A percentile compares a stretch with the other conserved stretches of the same genome.
These are phyloP conservation scores for Suillus brevipes DNA, from an alignment of 768 basidiomycete species.

Conservation along the genomic window DNA sequence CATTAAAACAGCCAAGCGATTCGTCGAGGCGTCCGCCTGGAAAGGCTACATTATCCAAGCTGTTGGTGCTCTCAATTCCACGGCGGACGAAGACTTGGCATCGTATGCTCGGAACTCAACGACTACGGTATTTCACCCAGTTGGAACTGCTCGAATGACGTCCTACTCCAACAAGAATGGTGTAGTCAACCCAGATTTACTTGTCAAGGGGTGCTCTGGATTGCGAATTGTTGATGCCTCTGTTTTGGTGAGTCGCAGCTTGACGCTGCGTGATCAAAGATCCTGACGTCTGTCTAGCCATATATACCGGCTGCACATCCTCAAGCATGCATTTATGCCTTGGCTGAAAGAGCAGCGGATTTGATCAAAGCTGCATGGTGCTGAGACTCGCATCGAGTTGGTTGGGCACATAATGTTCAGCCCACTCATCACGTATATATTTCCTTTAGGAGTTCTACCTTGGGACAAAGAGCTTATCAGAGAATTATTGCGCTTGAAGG, in stretches of 20 bases:
- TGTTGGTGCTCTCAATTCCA: background rate
- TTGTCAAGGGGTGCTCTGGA: background rate
- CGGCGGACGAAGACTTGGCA: background rate
- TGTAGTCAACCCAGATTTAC: background rate
- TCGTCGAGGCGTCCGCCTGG: background rate
- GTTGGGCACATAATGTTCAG: too few relatives aligned
- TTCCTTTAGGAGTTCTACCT: too few relatives aligned
- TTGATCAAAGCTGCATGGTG: background rate
- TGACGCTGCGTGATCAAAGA: background rate
- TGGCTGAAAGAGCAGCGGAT: background rate
- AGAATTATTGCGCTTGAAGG: too few relatives aligned
- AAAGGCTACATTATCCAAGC: background rate
- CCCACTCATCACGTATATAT: too few relatives aligned
- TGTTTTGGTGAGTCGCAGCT: background rate
- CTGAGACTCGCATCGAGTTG: background rate
- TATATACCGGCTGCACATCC: background rate
- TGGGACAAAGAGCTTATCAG: too few relatives aligned
- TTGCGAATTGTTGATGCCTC: background rate
- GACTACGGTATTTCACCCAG: background rate
- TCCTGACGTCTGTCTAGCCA: background rate
- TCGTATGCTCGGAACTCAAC: background rate
- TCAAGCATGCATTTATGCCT: background rate
- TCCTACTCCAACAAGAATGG: background rate
- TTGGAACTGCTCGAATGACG: background rate
- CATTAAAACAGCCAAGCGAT: background rate